Percentiles rank a stretch among this genome's conserved stretches.
These are phyloP conservation scores for Fusarium albidum DNA, from an alignment of 2,329 filamentous ascomycete species.

Conservation along the genomic window DNA sequence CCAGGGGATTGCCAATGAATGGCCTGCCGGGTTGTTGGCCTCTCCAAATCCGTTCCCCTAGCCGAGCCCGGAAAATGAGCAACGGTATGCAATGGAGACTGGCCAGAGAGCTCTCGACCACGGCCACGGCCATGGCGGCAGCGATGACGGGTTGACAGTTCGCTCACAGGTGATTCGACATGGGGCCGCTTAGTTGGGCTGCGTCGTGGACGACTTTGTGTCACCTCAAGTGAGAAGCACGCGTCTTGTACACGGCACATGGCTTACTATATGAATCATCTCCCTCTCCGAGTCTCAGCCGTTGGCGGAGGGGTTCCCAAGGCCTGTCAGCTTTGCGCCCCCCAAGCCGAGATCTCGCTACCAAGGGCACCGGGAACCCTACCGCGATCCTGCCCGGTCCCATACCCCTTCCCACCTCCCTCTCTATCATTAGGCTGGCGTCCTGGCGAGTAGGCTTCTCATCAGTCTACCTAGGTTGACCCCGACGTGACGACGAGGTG, in stretches of 20 bases:
- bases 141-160: slow-evolving; percentile 7
- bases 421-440: too few relatives aligned
- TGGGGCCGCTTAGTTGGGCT: slow-evolving; percentile 21
- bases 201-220: slow-evolving; percentile 20
- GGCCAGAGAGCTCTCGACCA: too few relatives aligned
- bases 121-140: slow-evolving; percentile 5
- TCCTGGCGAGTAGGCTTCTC: too few relatives aligned
- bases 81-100: too few relatives aligned
- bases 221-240: slow-evolving; percentile 27
- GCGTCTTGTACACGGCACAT: slow-evolving; percentile 21
- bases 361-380: not conserved
- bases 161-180: slow-evolving; percentile 24
- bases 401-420: not conserved
- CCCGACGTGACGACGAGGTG: not conserved
- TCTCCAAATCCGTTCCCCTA: too few relatives aligned
- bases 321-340: not conserved
- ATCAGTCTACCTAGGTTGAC: not conserved
- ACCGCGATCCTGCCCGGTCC: slow-evolving; percentile 2
- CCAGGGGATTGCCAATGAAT: not conserved
- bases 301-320: not conserved
- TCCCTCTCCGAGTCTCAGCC: not conserved
- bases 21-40: too few relatives aligned
- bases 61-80: too few relatives aligned
- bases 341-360: slow-evolving; percentile 3
- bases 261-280: slow-evolving; percentile 13